These are phyloP conservation scores for Lachnellula willkommii DNA, from an alignment of 2,329 filamentous ascomycete genomes.

Conservation along the genomic window DNA sequence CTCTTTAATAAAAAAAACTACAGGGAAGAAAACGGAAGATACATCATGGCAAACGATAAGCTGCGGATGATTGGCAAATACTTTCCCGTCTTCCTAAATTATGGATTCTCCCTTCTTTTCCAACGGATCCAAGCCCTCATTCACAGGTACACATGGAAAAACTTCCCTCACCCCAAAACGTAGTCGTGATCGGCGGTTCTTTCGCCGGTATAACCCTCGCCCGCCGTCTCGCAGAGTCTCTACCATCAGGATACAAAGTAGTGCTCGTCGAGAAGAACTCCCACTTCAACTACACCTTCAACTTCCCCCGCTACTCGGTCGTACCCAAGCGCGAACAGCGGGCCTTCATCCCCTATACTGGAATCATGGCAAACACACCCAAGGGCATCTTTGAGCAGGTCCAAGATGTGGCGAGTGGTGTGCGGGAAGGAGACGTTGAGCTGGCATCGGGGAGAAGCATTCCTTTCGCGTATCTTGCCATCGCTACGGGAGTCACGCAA, in stretches of 20 bases:
- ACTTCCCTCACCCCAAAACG: constrained; percentile 23
- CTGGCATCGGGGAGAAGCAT: constrained; percentile 34
- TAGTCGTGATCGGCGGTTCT: constrained; percentile 41
- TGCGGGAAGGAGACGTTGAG: constrained; percentile 30
- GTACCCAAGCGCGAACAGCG: constrained; percentile 39
- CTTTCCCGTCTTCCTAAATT: constrained; percentile 3
- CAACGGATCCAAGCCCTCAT: constrained; percentile 10
- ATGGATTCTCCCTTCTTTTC: constrained; percentile 1
- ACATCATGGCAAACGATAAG: constrained; percentile 1
- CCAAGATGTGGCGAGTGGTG: constrained; percentile 28
- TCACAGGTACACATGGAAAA: constrained; percentile 15
- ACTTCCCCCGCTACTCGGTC: constrained; percentile 44
- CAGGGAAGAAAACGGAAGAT: neutral
- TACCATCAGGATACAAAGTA: constrained; percentile 41
- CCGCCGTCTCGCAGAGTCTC: constrained; percentile 32
- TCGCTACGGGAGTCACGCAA: constrained; percentile 39
- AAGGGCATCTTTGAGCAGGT: constrained; percentile 31
- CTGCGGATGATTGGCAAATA: constrained; percentile 3
- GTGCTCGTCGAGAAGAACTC: constrained; percentile 46
- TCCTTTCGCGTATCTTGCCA: constrained; percentile 37
- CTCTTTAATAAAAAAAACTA: neutral
- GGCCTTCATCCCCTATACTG: constrained; percentile 46
- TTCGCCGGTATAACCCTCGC: constrained; percentile 38
- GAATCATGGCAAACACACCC: constrained; percentile 26
- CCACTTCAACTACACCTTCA: constrained; percentile 47